These are phyloP conservation scores for Cerioporus squamosus DNA, from an alignment of 1,284 basidiomycete genomes.

Conservation along the genomic window DNA sequence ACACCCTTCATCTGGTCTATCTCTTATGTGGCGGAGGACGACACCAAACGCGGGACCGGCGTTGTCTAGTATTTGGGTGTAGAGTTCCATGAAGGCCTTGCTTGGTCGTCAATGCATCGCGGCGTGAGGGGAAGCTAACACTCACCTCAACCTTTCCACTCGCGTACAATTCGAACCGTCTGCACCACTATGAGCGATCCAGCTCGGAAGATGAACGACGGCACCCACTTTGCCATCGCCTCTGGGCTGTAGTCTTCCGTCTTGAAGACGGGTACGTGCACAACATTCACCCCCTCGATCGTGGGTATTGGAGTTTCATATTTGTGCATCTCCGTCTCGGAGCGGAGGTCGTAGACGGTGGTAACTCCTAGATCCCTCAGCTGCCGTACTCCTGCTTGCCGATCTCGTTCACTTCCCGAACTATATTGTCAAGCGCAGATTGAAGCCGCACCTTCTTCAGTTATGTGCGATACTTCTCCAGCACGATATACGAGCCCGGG, in stretches of 20 bases:
- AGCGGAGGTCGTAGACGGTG: constrained; percentile 74
- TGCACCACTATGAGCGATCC: constrained; percentile 33
- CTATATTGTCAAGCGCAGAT: neutral
- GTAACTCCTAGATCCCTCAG: constrained; percentile 65
- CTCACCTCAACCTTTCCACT: constrained; percentile 76
- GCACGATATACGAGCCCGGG: constrained; percentile 63
- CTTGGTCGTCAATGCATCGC: constrained; percentile 10
- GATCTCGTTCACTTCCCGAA: constrained; percentile 1
- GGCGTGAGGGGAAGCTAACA: neutral
- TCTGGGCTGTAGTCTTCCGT: constrained; percentile 80
- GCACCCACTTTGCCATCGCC: constrained; percentile 77
- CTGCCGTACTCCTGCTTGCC: constrained; percentile 53
- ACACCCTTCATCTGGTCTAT: constrained; percentile 63
- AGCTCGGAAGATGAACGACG: constrained; percentile 19
- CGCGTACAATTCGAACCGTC: constrained; percentile 76
- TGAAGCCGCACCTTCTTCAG: constrained; percentile 55
- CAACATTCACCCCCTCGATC: constrained; percentile 63
- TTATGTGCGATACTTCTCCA: constrained; percentile 71
- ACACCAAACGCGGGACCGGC: constrained; percentile 65
- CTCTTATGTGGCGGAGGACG: constrained; percentile 71
- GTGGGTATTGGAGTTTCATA: constrained; percentile 66
- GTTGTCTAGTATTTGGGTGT: constrained; percentile 78
- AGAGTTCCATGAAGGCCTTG: constrained; percentile 80
- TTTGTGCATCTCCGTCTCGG: constrained; percentile 76
- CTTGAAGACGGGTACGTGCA: constrained; percentile 68